Evolutionary conservation across 1,284 basidiomycete genomes (phyloP).

Genomic region (Malassezia sp.): DNA sequence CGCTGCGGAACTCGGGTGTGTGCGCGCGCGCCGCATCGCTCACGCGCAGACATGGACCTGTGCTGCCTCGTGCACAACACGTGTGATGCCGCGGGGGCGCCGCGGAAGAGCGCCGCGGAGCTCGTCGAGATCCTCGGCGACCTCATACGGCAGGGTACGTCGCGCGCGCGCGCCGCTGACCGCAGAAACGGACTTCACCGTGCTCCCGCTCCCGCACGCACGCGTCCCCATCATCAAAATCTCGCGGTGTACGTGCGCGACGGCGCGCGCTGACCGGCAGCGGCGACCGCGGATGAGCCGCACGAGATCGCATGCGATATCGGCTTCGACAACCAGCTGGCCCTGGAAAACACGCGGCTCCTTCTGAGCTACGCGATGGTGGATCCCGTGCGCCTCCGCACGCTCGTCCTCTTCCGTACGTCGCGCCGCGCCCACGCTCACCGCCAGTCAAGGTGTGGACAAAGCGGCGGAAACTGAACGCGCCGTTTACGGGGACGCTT

Average conservation of each 20-base stretch:
- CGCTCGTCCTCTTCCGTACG: slow-evolving; percentile 87
- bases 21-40: slow-evolving; percentile 12
- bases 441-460: slow-evolving; percentile 99
- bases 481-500: slow-evolving; percentile 87
- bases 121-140: slow-evolving; percentile 87
- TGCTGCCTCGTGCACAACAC: slow-evolving; percentile 69
- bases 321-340: slow-evolving; percentile 91
- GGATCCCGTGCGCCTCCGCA: slow-evolving; percentile 82
- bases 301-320: slow-evolving; percentile 80
- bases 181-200: slow-evolving; percentile 96
- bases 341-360: slow-evolving; percentile 88
- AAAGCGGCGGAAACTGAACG: slow-evolving; percentile 95
- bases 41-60: slow-evolving; percentile 80
- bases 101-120: slow-evolving; percentile 52
- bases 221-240: slow-evolving; percentile 98
- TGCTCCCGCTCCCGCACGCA: slow-evolving; percentile 90
- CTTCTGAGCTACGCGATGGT: slow-evolving; percentile 95
- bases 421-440: too few species aligned
- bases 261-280: too few species aligned
- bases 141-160: slow-evolving; percentile 65
- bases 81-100: slow-evolving; percentile 9
- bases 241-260: too few species aligned
- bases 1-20: slow-evolving; percentile 81
- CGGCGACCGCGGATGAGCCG: slow-evolving; percentile 68
- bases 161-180: slow-evolving; percentile 9